phyloP scores from a whole-genome alignment of 495 filamentous ascomycete genomes.

The Penicillium mononematosum region DNA sequence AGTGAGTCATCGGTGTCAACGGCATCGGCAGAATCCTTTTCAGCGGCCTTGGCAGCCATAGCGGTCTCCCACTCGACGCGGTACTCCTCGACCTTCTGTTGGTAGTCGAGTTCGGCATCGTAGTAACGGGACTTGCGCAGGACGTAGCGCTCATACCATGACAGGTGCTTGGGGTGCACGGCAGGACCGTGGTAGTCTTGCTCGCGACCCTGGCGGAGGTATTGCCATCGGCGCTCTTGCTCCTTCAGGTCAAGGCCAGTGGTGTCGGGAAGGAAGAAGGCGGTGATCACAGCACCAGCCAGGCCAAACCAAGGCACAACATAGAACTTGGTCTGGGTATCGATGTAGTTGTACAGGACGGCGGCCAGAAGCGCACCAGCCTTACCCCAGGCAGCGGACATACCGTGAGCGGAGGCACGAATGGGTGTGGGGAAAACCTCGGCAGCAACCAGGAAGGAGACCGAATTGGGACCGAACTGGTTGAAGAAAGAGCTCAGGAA shows the following conservation, averaged over 20 bases:
- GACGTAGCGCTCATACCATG: slow-evolving; percentile 70
- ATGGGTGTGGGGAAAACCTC: slow-evolving; percentile 90
- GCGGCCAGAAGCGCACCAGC: slow-evolving; percentile 78
- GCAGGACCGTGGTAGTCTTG: slow-evolving; percentile 85
- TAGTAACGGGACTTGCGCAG: slow-evolving; percentile 71
- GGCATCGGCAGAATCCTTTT: slow-evolving; percentile 41
- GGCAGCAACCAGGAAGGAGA: slow-evolving; percentile 88
- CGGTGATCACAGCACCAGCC: slow-evolving; percentile 72
- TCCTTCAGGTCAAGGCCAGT: slow-evolving; percentile 92
- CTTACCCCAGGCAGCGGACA: slow-evolving; percentile 83
- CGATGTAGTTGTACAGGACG: slow-evolving; percentile 87
- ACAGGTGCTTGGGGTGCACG: slow-evolving; percentile 81
- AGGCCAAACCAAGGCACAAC: slow-evolving; percentile 92
- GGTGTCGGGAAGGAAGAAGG: slow-evolving; percentile 83
- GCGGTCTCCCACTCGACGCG: slow-evolving; percentile 61
- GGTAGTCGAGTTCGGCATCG: slow-evolving; percentile 72
- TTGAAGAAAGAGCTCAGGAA: slow-evolving; percentile 94
- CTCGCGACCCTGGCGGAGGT: slow-evolving; percentile 69
- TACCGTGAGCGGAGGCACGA: slow-evolving; percentile 85
- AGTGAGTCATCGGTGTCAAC: slow-evolving; percentile 44
- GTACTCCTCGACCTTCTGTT: slow-evolving; percentile 78
- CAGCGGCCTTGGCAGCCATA: slow-evolving; percentile 48
- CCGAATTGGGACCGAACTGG: slow-evolving; percentile 90
- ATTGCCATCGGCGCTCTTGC: slow-evolving; percentile 85
- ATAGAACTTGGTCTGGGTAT: slow-evolving; percentile 72